Conservation (phyloP, 371 early-diverging fungal species). For the Paraphysoderma sedebokerense region DNA sequence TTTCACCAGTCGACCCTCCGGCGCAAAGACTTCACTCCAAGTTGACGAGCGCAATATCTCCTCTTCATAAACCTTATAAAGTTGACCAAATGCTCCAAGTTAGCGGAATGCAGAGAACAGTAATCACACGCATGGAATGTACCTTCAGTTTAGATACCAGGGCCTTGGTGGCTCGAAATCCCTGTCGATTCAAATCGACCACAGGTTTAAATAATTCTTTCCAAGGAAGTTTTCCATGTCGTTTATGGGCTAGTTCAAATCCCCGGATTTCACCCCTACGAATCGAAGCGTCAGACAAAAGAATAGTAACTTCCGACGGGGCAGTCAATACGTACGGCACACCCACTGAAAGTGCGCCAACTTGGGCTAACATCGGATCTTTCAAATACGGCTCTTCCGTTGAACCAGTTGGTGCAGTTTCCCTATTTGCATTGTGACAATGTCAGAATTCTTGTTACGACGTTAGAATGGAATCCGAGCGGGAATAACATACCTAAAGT, state of each 20-base stretch:
- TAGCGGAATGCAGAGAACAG: too few relatives aligned
- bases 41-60: slow-evolving; percentile 20
- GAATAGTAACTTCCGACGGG: not conserved
- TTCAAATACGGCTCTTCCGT: slow-evolving; percentile 49
- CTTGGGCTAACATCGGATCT: slow-evolving; percentile 40
- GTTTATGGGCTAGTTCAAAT: slow-evolving; percentile 58
- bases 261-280: slow-evolving; percentile 75
- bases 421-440: slow-evolving; percentile 61
- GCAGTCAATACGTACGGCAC: slow-evolving; percentile 53
- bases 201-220: slow-evolving; percentile 58
- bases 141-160: slow-evolving; percentile 1
- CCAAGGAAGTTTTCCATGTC: slow-evolving; percentile 79
- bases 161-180: slow-evolving; percentile 39
- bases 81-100: too few relatives aligned
- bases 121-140: too few relatives aligned
- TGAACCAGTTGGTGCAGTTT: slow-evolving; percentile 71
- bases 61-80: too few relatives aligned
- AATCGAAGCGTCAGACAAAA: not conserved
- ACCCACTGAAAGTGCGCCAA: slow-evolving; percentile 69
- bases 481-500: too few relatives aligned
- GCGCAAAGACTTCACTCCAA: slow-evolving; percentile 41
- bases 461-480: too few relatives aligned
- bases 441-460: slow-evolving; percentile 1
- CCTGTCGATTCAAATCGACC: slow-evolving; percentile 57
- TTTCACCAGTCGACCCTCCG: slow-evolving; percentile 34